Conservation (phyloP, 768 basidiomycete species). For the Galerina marginata region DNA sequence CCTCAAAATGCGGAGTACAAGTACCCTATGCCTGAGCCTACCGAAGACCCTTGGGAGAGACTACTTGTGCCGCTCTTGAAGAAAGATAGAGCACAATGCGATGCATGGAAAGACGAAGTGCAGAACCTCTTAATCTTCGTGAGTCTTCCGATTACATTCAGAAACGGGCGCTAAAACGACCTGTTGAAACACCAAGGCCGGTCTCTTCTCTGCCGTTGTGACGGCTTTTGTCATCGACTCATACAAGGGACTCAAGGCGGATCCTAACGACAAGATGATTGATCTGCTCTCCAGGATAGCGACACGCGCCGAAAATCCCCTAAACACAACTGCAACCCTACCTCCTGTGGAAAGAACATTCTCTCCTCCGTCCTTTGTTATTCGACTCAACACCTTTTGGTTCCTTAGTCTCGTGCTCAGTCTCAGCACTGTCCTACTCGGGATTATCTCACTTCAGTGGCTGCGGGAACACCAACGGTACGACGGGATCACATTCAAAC, state of each 20-base stretch:
- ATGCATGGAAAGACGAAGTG: conserved; percentile 23
- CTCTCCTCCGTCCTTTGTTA: background rate
- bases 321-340: background rate
- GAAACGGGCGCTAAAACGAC: background rate
- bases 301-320: background rate
- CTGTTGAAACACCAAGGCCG: conserved; percentile 19
- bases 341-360: background rate
- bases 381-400: conserved; percentile 19
- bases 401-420: conserved; percentile 21
- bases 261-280: conserved; percentile 16
- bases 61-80: conserved; percentile 12
- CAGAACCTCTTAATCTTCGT: conserved; percentile 29
- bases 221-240: conserved; percentile 20
- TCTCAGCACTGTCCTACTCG: conserved; percentile 15
- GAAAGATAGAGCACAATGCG: conserved; percentile 20
- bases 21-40: conserved; percentile 14
- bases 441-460: conserved; percentile 21
- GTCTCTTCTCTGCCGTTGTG: conserved; percentile 29
- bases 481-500: conserved; percentile 2
- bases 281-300: conserved; percentile 17
- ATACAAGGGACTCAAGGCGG: conserved; percentile 21
- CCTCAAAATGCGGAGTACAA: conserved; percentile 12
- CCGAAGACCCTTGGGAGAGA: conserved; percentile 9
- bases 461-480: conserved; percentile 18
- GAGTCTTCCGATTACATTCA: background rate